phyloP scores from a whole-genome alignment of 164 flowering plant species.

The Brasenia schreberi region DNA sequence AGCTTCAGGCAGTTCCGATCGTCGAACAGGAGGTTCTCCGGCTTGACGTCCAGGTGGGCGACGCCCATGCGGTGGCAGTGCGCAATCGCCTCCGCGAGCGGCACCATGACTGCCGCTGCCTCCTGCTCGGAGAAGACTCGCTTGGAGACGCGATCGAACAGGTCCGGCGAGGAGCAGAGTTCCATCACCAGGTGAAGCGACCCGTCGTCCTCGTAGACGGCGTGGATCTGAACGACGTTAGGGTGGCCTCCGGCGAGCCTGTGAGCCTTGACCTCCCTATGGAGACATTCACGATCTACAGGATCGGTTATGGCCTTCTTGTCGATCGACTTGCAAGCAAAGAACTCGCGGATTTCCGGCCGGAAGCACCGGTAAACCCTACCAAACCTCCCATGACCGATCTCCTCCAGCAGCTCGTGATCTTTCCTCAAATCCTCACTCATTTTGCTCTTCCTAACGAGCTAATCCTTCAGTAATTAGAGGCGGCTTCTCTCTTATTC shows the following conservation, averaged over 20 bases:
- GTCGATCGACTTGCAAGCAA: constrained; percentile 66
- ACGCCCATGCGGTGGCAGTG: constrained; percentile 64
- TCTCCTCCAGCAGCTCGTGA: constrained; percentile 52
- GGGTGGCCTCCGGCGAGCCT: constrained; percentile 30
- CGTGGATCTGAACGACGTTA: constrained; percentile 25
- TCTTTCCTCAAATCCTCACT: constrained; percentile 32
- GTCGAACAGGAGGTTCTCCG: constrained; percentile 66
- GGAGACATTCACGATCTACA: constrained; percentile 45
- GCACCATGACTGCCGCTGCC: constrained; percentile 23
- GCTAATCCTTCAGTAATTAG: too few species aligned
- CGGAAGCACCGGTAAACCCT: constrained; percentile 43
- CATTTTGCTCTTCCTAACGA: constrained; percentile 17
- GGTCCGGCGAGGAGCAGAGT: constrained; percentile 29
- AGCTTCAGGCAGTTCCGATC: constrained; percentile 26
- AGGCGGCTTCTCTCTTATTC: too few species aligned
- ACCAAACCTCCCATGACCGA: constrained; percentile 79
- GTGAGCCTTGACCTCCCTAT: constrained; percentile 48
- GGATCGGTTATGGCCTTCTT: constrained; percentile 31
- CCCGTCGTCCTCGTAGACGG: constrained; percentile 36
- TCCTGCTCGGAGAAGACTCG: constrained; percentile 32
- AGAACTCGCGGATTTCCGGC: constrained; percentile 20
- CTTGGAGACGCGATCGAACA: constrained; percentile 22
- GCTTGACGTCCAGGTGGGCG: constrained; percentile 72
- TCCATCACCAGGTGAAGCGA: constrained; percentile 42
- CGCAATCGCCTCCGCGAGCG: constrained; percentile 42